A percentile compares a stretch with the other conserved stretches of the same genome.
Evolutionary conservation across 257 asterid genomes (phyloP).

Genomic region (Lithospermum erythrorhizon): DNA sequence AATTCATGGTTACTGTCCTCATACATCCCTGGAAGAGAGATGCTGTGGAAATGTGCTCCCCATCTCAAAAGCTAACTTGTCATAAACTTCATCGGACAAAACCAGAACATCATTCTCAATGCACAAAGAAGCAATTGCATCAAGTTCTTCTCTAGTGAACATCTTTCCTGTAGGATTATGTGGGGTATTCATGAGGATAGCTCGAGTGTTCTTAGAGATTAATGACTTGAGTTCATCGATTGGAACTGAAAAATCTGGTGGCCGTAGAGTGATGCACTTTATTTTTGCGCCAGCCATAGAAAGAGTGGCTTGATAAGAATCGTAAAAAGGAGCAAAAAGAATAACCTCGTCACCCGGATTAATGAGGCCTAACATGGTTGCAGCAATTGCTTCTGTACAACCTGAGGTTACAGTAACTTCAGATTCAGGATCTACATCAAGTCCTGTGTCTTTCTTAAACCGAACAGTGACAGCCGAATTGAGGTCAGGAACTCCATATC

Average conservation of each 20-base stretch:
- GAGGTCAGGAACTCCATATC: conserved; percentile 86
- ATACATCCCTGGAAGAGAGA: conserved; percentile 87
- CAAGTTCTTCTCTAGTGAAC: conserved; percentile 69
- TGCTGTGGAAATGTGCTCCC: conserved; percentile 90
- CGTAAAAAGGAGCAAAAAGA: conserved; percentile 90
- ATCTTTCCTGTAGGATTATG: conserved; percentile 97
- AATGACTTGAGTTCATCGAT: conserved; percentile 64
- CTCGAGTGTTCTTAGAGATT: conserved; percentile 67
- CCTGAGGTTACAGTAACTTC: conserved; percentile 93
- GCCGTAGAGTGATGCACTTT: conserved; percentile 54
- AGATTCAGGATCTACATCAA: conserved; percentile 65
- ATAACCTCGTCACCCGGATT: conserved; percentile 93
- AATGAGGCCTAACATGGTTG: conserved; percentile 79
- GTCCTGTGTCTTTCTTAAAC: conserved; percentile 69
- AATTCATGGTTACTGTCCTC: conserved; percentile 73
- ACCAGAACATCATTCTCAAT: conserved; percentile 66
- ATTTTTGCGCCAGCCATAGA: conserved; percentile 94
- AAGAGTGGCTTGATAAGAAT: conserved; percentile 85
- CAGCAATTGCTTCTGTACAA: conserved; percentile 97
- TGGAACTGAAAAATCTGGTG: conserved; percentile 74
- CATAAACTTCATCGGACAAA: conserved; percentile 82
- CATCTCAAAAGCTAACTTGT: conserved; percentile 83
- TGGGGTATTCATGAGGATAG: conserved; percentile 79
- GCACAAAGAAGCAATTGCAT: conserved; percentile 57
- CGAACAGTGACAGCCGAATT: conserved; percentile 78